Conservation (phyloP, 2,329 filamentous ascomycete genomes). For the Colletotrichum ledebouriae region DNA sequence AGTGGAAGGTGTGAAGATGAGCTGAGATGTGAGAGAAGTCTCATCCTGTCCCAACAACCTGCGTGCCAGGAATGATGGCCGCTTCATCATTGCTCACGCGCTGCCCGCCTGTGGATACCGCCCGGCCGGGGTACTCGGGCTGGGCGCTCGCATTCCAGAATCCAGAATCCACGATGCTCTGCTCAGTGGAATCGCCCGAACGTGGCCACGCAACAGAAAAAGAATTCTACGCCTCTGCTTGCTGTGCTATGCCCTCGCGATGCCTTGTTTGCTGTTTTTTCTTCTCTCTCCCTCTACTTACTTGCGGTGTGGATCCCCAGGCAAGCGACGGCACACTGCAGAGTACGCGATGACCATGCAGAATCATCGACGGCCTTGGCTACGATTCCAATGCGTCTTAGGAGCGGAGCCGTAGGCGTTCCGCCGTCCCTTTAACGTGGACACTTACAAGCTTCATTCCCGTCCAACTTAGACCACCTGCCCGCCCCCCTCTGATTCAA, state of each 20-base stretch:
- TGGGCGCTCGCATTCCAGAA: slow-evolving; percentile 30
- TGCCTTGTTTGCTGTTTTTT: neutral
- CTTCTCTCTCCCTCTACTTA: no score
- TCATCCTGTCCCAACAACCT: slow-evolving; percentile 10
- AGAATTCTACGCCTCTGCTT: neutral
- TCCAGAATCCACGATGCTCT: slow-evolving; percentile 12
- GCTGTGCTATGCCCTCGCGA: neutral
- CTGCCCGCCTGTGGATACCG: slow-evolving; percentile 17
- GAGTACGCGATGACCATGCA: neutral
- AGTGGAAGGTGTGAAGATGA: slow-evolving; percentile 22
- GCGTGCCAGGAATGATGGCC: slow-evolving; percentile 19
- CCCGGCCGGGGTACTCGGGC: slow-evolving; percentile 34
- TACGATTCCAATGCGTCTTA: neutral
- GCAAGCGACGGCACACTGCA: slow-evolving; percentile 20
- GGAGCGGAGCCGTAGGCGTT: slow-evolving; percentile 7
- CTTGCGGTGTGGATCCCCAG: slow-evolving; percentile 6
- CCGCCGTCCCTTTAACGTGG: neutral
- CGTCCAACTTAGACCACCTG: neutral
- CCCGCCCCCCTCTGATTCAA: slow-evolving; percentile 6
- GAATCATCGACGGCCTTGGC: neutral
- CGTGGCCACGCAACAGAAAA: neutral
- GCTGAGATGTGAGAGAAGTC: slow-evolving; percentile 40
- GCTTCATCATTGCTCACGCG: slow-evolving; percentile 41
- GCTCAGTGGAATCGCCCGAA: slow-evolving; percentile 3
- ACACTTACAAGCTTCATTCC: neutral